Evolutionary conservation across 352 stramenopile species (phyloP), one percentile per base, ranked within the genome.

Genomic region (Blastocystis sp.): DNA sequence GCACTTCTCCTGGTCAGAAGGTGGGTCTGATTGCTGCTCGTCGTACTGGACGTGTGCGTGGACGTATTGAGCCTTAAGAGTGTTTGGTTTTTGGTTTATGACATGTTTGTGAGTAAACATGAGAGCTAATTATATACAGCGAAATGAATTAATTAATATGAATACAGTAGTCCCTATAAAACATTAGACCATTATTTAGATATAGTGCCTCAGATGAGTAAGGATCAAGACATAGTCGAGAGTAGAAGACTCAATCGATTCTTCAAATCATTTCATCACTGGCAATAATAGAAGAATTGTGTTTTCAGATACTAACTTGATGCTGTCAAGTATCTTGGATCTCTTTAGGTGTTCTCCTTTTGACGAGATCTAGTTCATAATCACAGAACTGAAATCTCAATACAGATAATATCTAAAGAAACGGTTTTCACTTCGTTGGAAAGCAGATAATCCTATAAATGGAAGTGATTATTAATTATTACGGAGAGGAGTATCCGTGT

Each of bases 1-100:
- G 56, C 56, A 62, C 56, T n/a, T 33, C 56, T 15, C 19, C 56
- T 62, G 56, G 56, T 33, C 56, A 62, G 56, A 62, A 62, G 56
- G 56, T 93, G 96, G 75, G 97, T 96, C 73, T 82, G 1, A 82
- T 82, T 69, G 73, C 73, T 82, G 53, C 73, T 69, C 73, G 73
- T 69, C 73, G 73, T 27, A 82, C 73, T 17, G 73, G 73, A 66
- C 73, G 73, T 82, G 56, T 82, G 17, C 73, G 73, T 69, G 73
- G 73, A 64, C 73, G 73, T 82, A 44, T 82, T n/a, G 73, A 82
- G 27, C 53, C 73, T 69, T 82, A 82, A 82, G 53, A 62, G 3
- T 48, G 40, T 48, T 9, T 48, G 2, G 40, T 9, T 48, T 48
- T 48, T 48, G 40, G 3, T 48, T 48, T 48, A 9, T 48, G 9